Evolutionary conservation across 1,284 basidiomycete species (phyloP).

Genomic region (Boletus hoseneyae): DNA sequence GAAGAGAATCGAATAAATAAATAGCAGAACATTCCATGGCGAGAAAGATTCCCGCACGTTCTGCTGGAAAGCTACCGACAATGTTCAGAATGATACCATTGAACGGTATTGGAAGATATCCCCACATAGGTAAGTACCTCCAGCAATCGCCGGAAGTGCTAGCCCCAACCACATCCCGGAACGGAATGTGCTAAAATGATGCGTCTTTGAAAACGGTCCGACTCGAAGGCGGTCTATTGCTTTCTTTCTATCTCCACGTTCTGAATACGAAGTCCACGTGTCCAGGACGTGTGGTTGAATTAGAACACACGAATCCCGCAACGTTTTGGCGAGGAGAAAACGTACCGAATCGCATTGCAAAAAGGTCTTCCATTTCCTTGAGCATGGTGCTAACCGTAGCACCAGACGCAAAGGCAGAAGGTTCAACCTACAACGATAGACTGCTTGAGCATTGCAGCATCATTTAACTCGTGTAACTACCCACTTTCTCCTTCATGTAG

Average conservation of each 20-base stretch:
- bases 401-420: slow-evolving; percentile 59
- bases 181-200: slow-evolving; percentile 79
- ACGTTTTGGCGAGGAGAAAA: neutral
- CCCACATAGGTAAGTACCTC: slow-evolving; percentile 70
- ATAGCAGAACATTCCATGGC: slow-evolving; percentile 73
- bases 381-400: slow-evolving; percentile 64
- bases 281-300: neutral
- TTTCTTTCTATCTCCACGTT: slow-evolving; percentile 79
- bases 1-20: slow-evolving; percentile 74
- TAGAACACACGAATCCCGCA: neutral
- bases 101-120: neutral
- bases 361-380: slow-evolving; percentile 71
- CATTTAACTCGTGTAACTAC: neutral
- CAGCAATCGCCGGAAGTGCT: slow-evolving; percentile 67
- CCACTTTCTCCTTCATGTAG: slow-evolving; percentile 73
- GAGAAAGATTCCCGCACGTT: slow-evolving; percentile 58
- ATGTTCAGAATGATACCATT: neutral
- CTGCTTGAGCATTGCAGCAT: neutral
- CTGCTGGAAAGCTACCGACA: slow-evolving; percentile 51
- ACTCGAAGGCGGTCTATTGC: slow-evolving; percentile 72
- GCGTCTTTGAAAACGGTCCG: slow-evolving; percentile 54
- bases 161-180: slow-evolving; percentile 78
- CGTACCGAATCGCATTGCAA: slow-evolving; percentile 72
- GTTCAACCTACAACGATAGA: slow-evolving; percentile 49
- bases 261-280: slow-evolving; percentile 37